phyloP scores from a whole-genome alignment of 306 rosid species.

The Trichosanthes truncata region DNA sequence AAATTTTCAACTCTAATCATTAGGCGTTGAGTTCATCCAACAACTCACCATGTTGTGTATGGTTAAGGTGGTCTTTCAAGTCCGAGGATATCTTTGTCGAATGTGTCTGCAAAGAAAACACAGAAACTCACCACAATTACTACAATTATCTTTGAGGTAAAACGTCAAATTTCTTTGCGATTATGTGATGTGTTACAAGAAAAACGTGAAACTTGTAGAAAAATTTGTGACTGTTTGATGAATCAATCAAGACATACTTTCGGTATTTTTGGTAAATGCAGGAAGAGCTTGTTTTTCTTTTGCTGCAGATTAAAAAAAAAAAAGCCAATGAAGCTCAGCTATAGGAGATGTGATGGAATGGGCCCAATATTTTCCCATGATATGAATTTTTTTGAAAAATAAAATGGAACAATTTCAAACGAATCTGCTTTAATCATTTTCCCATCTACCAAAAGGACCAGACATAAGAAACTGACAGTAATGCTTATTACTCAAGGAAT shows the following conservation, averaged over 20 bases:
- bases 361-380: background rate
- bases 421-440: conserved; percentile 12
- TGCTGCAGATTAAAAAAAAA: background rate
- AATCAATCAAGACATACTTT: background rate
- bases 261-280: background rate
- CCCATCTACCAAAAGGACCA: conserved; percentile 7
- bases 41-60: conserved; percentile 27
- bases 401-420: background rate
- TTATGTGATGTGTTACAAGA: background rate
- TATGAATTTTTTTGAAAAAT: too few species aligned
- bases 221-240: background rate
- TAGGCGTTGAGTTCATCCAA: conserved; percentile 26
- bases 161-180: background rate
- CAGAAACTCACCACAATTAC: background rate
- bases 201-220: background rate
- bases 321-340: background rate
- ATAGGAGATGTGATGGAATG: background rate
- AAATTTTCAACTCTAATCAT: conserved; percentile 1
- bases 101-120: conserved; percentile 9
- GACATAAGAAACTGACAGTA: background rate
- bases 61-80: conserved; percentile 24
- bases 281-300: background rate
- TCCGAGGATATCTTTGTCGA: conserved; percentile 26
- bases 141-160: background rate
- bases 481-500: conserved; percentile 9